A percentile compares a stretch with the other conserved stretches of the same genome.
phyloP scores from a whole-genome alignment of 2,329 filamentous ascomycete species.

The Oidium heveae region DNA sequence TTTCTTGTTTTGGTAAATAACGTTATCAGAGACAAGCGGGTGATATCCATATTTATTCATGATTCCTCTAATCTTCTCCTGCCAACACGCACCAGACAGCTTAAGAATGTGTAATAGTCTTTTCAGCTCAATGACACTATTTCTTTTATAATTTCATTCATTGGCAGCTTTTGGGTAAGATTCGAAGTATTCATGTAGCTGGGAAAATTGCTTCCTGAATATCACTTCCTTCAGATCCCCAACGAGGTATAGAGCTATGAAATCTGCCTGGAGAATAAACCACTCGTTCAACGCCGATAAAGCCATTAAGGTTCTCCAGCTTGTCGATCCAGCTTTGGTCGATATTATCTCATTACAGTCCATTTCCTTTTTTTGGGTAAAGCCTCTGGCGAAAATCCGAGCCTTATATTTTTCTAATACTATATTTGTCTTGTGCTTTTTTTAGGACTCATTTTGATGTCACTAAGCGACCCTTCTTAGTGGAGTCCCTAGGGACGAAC shows the following conservation, averaged over 20 bases:
- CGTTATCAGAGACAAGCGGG: neutral
- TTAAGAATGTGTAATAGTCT: neutral
- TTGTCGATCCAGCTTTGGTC: neutral
- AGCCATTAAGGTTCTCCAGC: neutral
- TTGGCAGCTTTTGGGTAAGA: neutral
- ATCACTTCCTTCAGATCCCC: no score
- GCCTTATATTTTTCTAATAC: neutral
- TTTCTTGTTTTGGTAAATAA: neutral
- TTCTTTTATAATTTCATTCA: neutral
- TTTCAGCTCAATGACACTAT: neutral
- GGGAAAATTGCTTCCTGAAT: neutral
- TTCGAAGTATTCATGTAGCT: neutral
- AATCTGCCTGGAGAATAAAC: no score
- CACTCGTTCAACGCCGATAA: neutral
- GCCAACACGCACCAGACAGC: neutral
- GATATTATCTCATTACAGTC: neutral
- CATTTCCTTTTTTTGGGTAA: neutral
- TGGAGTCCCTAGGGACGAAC: neutral
- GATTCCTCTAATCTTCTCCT: neutral
- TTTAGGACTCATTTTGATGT: no score
- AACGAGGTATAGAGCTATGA: no score
- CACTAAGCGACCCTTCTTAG: neutral
- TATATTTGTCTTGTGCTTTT: neutral
- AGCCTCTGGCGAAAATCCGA: neutral
- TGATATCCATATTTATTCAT: neutral